phyloP scores from a whole-genome alignment of 768 basidiomycete species.

The Lentinus tigrinus region DNA sequence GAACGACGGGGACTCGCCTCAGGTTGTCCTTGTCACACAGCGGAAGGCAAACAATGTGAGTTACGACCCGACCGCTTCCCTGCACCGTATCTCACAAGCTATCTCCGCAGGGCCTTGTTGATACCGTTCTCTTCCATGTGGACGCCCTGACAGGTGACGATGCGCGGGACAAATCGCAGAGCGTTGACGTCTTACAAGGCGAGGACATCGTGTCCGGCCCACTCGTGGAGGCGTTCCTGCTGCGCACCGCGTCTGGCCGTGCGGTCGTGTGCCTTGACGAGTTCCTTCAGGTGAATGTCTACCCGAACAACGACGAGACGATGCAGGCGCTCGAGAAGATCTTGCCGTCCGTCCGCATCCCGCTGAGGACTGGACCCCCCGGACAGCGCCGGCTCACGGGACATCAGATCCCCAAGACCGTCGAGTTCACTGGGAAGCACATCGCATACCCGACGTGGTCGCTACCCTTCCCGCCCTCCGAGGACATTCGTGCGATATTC shows the following conservation, averaged over 20 bases:
- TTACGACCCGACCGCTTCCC: background rate
- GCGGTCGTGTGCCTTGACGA: conserved; percentile 71
- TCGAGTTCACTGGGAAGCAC: conserved; percentile 43
- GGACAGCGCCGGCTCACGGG: conserved; percentile 52
- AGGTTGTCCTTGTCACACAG: conserved; percentile 64
- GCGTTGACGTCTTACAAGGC: conserved; percentile 50
- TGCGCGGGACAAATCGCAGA: conserved; percentile 26
- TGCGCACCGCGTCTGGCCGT: conserved; percentile 43
- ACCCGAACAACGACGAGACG: conserved; percentile 56
- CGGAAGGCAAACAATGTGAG: conserved; percentile 62
- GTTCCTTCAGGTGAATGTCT: conserved; percentile 66
- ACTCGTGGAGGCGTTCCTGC: conserved; percentile 54
- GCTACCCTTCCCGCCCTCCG: conserved; percentile 50
- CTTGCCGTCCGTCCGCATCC: conserved; percentile 51
- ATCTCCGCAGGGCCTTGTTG: conserved; percentile 49
- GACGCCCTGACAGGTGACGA: conserved; percentile 81
- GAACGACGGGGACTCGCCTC: conserved; percentile 45
- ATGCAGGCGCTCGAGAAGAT: conserved; percentile 43
- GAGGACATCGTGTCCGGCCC: conserved; percentile 60
- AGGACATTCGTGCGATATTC: conserved; percentile 56
- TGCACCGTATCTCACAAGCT: background rate
- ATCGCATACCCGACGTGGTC: conserved; percentile 69
- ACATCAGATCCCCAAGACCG: conserved; percentile 47
- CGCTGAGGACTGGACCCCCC: conserved; percentile 46
- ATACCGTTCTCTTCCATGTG: conserved; percentile 76